A percentile compares a stretch with the other conserved stretches of the same genome.
Conservation (phyloP, 306 rosid genomes). For the Pterocarpus macrocarpus region DNA sequence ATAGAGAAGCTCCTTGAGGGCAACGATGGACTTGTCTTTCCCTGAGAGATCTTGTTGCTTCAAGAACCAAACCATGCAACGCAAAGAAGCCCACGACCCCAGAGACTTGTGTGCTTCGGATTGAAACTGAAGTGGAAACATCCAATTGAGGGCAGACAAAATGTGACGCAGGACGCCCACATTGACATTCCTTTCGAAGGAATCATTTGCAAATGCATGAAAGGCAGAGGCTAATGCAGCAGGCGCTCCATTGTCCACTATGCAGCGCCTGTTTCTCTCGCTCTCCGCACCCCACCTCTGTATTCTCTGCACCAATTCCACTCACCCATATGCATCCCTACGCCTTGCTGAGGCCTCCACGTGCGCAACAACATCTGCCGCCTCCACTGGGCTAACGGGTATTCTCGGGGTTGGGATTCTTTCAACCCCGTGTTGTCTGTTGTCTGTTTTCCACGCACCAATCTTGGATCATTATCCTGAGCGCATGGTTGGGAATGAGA, state of each 20-base stretch:
- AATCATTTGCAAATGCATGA: constrained; percentile 59
- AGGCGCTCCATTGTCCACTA: constrained; percentile 63
- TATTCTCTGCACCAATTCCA: constrained; percentile 54
- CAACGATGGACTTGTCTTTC: constrained; percentile 65
- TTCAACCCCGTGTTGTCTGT: constrained; percentile 57
- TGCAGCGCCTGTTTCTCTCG: constrained; percentile 63
- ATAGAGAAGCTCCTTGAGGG: constrained; percentile 64
- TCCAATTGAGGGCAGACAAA: constrained; percentile 67
- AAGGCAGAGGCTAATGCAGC: constrained; percentile 61
- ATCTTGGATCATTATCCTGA: constrained; percentile 75
- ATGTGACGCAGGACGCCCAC: constrained; percentile 52
- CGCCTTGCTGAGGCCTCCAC: constrained; percentile 39
- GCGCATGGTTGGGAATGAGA: constrained; percentile 72
- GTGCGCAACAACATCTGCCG: constrained; percentile 42
- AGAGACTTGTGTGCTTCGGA: constrained; percentile 58
- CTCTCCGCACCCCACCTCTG: constrained; percentile 64
- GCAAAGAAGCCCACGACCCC: constrained; percentile 66
- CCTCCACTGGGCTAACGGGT: constrained; percentile 53
- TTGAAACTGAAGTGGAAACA: constrained; percentile 59
- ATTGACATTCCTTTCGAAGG: constrained; percentile 45
- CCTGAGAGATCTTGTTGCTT: constrained; percentile 55
- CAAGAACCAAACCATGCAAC: constrained; percentile 72
- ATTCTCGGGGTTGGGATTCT: constrained; percentile 75
- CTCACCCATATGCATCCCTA: constrained; percentile 54
- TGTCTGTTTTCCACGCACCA: constrained; percentile 72